These are phyloP conservation scores for Leishmania aethiopica DNA, from an alignment of 208 protist genomes.

Conservation along the genomic window DNA sequence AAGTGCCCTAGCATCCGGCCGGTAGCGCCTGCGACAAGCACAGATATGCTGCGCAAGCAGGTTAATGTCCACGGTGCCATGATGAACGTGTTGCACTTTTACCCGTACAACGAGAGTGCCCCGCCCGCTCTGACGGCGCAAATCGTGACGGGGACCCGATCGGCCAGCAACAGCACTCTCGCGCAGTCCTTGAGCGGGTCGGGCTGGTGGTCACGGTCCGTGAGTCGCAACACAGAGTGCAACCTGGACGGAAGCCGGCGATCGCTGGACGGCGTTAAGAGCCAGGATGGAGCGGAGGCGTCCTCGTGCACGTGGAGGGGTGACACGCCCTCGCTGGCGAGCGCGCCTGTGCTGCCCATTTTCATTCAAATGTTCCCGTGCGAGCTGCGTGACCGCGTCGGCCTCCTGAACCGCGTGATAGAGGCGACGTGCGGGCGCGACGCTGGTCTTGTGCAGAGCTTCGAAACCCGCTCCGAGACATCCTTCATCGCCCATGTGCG, in stretches of 20 bases:
- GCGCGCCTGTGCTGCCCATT: constrained; percentile 35
- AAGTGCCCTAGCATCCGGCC: neutral
- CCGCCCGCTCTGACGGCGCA: constrained; percentile 37
- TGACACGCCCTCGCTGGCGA: constrained; percentile 16
- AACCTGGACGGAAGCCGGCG: constrained; percentile 18
- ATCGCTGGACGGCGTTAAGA: constrained; percentile 12
- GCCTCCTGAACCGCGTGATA: constrained; percentile 73
- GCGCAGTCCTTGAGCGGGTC: constrained; percentile 22
- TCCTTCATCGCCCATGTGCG: constrained; percentile 69
- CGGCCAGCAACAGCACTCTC: constrained; percentile 18
- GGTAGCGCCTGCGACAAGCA: constrained; percentile 18
- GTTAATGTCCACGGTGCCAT: constrained; percentile 54
- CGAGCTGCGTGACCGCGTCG: constrained; percentile 61
- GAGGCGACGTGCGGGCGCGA: constrained; percentile 39
- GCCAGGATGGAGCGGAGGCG: constrained; percentile 9
- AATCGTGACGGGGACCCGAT: constrained; percentile 32
- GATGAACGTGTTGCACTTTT: constrained; percentile 36
- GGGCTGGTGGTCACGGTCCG: constrained; percentile 18
- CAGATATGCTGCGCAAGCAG: constrained; percentile 30
- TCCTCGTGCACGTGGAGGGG: neutral
- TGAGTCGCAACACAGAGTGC: constrained; percentile 8
- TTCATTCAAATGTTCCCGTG: constrained; percentile 89
- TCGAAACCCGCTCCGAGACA: constrained; percentile 76
- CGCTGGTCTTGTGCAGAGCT: constrained; percentile 43
- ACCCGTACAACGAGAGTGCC: constrained; percentile 35